These are phyloP conservation scores for Linnemannia hyalina DNA, from an alignment of 192 early-diverging fungal genomes.

Conservation along the genomic window DNA sequence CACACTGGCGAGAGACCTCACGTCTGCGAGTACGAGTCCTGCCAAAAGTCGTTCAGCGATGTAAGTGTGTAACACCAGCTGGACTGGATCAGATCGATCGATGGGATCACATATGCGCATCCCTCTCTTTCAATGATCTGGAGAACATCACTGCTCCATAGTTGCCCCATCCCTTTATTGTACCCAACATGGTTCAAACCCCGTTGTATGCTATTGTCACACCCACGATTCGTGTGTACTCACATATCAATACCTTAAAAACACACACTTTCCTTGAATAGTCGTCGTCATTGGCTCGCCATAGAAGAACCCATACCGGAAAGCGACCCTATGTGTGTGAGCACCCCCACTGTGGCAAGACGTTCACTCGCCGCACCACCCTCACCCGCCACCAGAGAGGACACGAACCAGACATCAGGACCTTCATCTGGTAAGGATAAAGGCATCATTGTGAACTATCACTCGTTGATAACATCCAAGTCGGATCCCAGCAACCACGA, in stretches of 20 bases:
- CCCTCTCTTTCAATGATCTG: neutral
- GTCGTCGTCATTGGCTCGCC: constrained; percentile 82
- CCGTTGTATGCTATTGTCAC: neutral
- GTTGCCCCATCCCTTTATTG: neutral
- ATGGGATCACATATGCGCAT: neutral
- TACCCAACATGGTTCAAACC: neutral
- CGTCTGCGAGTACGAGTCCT: constrained; percentile 72
- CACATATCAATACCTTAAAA: neutral
- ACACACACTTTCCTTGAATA: constrained; percentile 13
- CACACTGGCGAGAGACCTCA: constrained; percentile 82
- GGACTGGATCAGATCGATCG: constrained; percentile 3
- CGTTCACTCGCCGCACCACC: constrained; percentile 78
- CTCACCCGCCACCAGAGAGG: constrained; percentile 72
- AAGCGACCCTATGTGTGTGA: constrained; percentile 81
- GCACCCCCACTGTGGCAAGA: constrained; percentile 76
- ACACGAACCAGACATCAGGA: constrained; percentile 65
- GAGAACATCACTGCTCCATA: neutral
- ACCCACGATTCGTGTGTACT: neutral
- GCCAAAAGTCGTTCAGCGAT: constrained; percentile 83
- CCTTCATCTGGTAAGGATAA: constrained; percentile 53
- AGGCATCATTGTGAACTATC: neutral
- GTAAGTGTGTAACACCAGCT: constrained; percentile 35
- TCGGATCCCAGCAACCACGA: neutral
- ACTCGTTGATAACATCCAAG: neutral
- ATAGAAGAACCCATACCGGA: constrained; percentile 83